Conservation (phyloP, 78 protist genomes). For the Protostelium mycophagum region DNA sequence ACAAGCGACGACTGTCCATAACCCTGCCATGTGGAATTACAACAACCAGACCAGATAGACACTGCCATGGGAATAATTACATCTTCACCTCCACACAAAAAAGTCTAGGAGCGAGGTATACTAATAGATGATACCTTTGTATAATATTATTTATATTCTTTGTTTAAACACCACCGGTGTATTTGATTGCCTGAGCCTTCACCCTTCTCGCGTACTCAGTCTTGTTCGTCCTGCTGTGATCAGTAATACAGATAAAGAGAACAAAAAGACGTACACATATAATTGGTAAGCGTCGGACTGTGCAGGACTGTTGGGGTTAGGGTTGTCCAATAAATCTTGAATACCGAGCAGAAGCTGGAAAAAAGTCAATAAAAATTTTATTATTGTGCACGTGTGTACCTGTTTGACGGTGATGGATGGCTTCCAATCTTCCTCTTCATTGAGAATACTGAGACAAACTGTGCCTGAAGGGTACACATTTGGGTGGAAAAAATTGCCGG, state of each 20-base stretch:
- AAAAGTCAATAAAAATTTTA: not conserved
- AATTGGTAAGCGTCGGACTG: conserved; percentile 82
- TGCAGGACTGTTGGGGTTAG: conserved; percentile 93
- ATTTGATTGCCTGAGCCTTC: conserved; percentile 34
- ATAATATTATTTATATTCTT: no score
- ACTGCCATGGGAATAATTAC: no score
- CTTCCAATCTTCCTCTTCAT: conserved; percentile 95
- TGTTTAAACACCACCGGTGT: not conserved
- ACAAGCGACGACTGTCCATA: not conserved
- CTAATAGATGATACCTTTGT: no score
- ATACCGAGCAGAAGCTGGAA: conserved; percentile 89
- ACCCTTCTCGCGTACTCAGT: conserved; percentile 6
- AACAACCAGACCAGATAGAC: no score
- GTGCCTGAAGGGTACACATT: conserved; percentile 94
- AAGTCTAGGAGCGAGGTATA: no score
- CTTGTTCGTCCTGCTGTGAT: conserved; percentile 13
- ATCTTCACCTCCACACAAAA: no score
- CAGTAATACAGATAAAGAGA: not conserved
- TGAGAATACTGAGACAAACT: conserved; percentile 91
- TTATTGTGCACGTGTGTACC: conserved; percentile 2
- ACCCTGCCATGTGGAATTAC: no score
- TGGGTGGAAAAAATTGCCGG: conserved; percentile 71
- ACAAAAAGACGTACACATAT: conserved; percentile 28
- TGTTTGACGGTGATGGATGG: conserved; percentile 90
- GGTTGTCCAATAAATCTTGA: conserved; percentile 91